These are phyloP conservation scores for Aurinia saxatilis DNA, from an alignment of 345 rosid species.

Conservation along the genomic window DNA sequence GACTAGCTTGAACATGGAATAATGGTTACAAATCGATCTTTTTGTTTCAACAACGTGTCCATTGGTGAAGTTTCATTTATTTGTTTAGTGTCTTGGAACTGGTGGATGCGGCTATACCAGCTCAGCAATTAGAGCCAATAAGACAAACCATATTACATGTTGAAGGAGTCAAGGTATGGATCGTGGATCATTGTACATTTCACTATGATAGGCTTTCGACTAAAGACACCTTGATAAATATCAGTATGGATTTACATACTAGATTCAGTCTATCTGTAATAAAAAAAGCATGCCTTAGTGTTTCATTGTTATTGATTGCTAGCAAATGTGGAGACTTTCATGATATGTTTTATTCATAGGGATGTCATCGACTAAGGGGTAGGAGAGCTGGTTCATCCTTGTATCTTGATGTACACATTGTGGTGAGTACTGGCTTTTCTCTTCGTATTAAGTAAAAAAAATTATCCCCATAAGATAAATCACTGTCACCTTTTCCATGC, in stretches of 20 bases:
- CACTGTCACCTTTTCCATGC: slow-evolving; percentile 10
- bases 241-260: neutral
- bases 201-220: neutral
- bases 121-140: slow-evolving; percentile 59
- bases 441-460: neutral
- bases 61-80: slow-evolving; percentile 19
- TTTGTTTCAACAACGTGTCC: slow-evolving; percentile 6
- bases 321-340: neutral
- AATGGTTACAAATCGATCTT: neutral
- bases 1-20: neutral
- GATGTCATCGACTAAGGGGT: slow-evolving; percentile 92
- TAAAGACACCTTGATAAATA: slow-evolving; percentile 7
- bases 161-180: slow-evolving; percentile 73
- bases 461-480: neutral
- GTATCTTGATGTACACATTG: slow-evolving; percentile 90
- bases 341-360: slow-evolving; percentile 37
- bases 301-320: neutral
- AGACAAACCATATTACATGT: slow-evolving; percentile 64
- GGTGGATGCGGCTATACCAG: slow-evolving; percentile 92
- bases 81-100: slow-evolving; percentile 69
- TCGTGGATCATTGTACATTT: slow-evolving; percentile 15
- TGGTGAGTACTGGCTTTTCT: slow-evolving; percentile 40
- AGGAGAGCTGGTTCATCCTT: slow-evolving; percentile 91
- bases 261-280: neutral
- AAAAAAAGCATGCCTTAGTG: slow-evolving; percentile 7